Evolutionary conservation across 495 filamentous ascomycete genomes (phyloP).

Genomic region (Usnea hakonensis): DNA sequence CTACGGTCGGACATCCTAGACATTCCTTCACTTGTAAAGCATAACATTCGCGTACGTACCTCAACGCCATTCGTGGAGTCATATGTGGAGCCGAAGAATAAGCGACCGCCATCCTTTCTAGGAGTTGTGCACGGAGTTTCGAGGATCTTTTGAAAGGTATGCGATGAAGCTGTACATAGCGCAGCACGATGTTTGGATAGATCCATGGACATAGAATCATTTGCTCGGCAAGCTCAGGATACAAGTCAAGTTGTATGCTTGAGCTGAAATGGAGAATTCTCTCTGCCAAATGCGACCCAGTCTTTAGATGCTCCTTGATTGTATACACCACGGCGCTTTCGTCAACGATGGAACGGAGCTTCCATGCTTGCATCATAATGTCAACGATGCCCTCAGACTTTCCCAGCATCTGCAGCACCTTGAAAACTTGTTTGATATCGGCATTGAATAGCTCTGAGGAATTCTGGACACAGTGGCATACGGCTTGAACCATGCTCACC

Average conservation of each 20-base stretch:
- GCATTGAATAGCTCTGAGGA: background rate
- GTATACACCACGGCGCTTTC: conserved; percentile 7
- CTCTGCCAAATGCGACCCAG: background rate
- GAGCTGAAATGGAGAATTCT: conserved; percentile 15
- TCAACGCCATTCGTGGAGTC: conserved; percentile 20
- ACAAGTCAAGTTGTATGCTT: conserved; percentile 13
- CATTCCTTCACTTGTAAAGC: conserved; percentile 20
- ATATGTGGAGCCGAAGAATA: conserved; percentile 18
- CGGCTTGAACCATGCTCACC: conserved; percentile 7
- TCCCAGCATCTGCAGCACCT: conserved; percentile 12
- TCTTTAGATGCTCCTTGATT: conserved; percentile 8
- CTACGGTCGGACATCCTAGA: conserved; percentile 15
- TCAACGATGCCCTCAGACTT: conserved; percentile 11
- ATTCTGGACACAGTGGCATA: background rate
- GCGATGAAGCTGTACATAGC: background rate
- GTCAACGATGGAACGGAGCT: background rate
- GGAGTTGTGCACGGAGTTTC: conserved; percentile 9
- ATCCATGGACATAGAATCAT: conserved; percentile 12
- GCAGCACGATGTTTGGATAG: conserved; percentile 8
- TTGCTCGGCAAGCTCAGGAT: conserved; percentile 20
- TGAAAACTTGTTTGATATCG: conserved; percentile 8
- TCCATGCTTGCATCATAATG: conserved; percentile 6
- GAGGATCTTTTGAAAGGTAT: background rate
- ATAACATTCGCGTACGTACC: conserved; percentile 25
- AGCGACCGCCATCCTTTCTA: conserved; percentile 24